These are phyloP conservation scores for Aspergillus sparsus DNA, from an alignment of 495 filamentous ascomycete species.

Conservation along the genomic window DNA sequence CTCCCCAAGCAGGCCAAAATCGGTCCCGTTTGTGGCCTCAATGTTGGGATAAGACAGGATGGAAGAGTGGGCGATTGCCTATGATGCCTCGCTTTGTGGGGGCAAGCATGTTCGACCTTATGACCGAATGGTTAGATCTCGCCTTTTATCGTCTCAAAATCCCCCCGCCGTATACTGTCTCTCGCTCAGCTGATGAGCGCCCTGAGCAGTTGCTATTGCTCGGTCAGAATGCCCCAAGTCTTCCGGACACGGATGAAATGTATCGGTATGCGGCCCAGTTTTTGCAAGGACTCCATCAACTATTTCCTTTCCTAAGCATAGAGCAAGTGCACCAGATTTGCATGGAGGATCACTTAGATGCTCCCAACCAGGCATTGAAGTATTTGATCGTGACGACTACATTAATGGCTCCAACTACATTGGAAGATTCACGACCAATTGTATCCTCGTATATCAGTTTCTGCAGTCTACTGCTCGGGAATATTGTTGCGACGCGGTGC, in stretches of 20 bases:
- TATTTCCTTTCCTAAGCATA: neutral
- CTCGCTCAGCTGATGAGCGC: neutral
- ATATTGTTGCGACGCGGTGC: conserved; percentile 1
- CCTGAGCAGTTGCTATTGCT: neutral
- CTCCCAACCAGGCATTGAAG: neutral
- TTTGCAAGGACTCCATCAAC: neutral
- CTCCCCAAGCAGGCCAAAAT: neutral
- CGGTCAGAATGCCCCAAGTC: neutral
- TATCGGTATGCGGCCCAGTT: neutral
- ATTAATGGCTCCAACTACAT: neutral
- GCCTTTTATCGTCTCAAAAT: conserved; percentile 9
- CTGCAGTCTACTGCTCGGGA: conserved; percentile 4
- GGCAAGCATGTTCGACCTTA: conserved; percentile 9
- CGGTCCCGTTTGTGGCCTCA: neutral
- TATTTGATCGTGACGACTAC: neutral
- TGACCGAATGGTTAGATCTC: conserved; percentile 13
- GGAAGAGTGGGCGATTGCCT: conserved; percentile 3
- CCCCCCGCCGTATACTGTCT: neutral
- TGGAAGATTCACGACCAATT: neutral
- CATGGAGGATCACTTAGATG: neutral
- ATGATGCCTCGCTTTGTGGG: conserved; percentile 12
- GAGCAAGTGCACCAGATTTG: neutral
- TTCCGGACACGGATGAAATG: neutral
- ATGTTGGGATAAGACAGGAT: conserved; percentile 9
- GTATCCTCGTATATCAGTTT: neutral